Percentiles rank a stretch among this genome's conserved stretches.
Evolutionary conservation across 345 rosid species (phyloP).

Genomic region (Erodium maritimum): DNA sequence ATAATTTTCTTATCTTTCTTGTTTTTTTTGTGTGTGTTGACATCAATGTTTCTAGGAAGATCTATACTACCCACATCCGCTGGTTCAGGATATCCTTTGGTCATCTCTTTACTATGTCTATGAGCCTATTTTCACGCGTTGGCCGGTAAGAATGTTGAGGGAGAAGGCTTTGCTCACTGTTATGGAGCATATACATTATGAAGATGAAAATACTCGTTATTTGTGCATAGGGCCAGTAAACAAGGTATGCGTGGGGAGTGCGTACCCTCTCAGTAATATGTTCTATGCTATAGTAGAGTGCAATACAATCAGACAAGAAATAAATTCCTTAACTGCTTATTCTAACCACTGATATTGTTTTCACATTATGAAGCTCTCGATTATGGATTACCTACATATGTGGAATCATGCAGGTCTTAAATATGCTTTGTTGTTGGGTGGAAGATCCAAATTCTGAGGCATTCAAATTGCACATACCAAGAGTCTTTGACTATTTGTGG

Average conservation of each 20-base stretch:
- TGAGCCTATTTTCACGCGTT: conserved; percentile 66
- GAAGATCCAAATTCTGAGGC: conserved; percentile 96
- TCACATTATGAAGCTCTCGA: background rate
- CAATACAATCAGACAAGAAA: background rate
- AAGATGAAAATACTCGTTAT: conserved; percentile 86
- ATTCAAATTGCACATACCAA: conserved; percentile 78
- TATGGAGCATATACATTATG: conserved; percentile 79
- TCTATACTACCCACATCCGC: conserved; percentile 84
- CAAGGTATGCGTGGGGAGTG: conserved; percentile 44
- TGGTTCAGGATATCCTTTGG: conserved; percentile 86
- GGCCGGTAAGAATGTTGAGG: conserved; percentile 90
- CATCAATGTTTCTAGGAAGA: conserved; percentile 47
- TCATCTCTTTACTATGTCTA: conserved; percentile 47
- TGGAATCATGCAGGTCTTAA: conserved; percentile 45
- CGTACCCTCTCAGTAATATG: background rate
- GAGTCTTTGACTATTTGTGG: conserved; percentile 83
- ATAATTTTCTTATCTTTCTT: too few relatives aligned
- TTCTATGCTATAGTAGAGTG: too few relatives aligned
- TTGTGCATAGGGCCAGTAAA: conserved; percentile 94
- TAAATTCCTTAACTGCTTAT: conserved; percentile 2
- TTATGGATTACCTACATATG: conserved; percentile 1
- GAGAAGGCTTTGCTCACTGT: conserved; percentile 56
- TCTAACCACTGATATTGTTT: conserved; percentile 6
- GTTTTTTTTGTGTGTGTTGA: too few relatives aligned
- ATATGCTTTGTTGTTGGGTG: conserved; percentile 98